Evolutionary conservation across 805 yeast genomes (phyloP).

Genomic region (Candida railenensis): DNA sequence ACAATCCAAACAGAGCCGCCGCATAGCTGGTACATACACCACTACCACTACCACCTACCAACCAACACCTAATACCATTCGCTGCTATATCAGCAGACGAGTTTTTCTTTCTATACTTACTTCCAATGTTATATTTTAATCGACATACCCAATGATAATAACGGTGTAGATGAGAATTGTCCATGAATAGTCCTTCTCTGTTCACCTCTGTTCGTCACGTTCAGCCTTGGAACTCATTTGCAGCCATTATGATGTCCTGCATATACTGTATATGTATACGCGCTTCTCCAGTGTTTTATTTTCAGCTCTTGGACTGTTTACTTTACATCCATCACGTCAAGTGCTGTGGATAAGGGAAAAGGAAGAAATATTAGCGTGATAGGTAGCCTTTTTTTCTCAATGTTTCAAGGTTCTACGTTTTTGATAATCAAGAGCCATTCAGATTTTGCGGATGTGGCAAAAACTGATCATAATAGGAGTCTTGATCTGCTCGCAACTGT

Average conservation of each 20-base stretch:
- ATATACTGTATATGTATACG: too few relatives aligned
- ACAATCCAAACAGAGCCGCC: too few relatives aligned
- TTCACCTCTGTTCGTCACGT: too few relatives aligned
- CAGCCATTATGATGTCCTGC: too few relatives aligned
- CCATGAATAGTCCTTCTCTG: too few relatives aligned
- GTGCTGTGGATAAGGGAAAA: too few relatives aligned
- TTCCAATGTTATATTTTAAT: neutral
- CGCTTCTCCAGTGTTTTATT: too few relatives aligned
- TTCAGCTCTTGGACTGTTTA: too few relatives aligned
- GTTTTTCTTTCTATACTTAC: neutral
- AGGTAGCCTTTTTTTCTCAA: too few relatives aligned
- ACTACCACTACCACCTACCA: neutral
- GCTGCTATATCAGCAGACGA: neutral
- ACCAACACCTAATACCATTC: neutral
- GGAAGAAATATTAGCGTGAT: too few relatives aligned
- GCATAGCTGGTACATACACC: neutral
- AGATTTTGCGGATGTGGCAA: neutral
- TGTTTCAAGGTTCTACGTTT: conserved; percentile 20
- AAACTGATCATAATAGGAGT: conserved; percentile 2
- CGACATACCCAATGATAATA: neutral
- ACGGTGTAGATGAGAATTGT: conserved; percentile 1
- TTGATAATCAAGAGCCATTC: conserved; percentile 13
- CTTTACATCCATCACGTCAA: too few relatives aligned
- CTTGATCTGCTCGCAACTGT: conserved; percentile 10
- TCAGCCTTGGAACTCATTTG: too few relatives aligned